phyloP scores from a whole-genome alignment of 73 alveolate species.

The Urostyla sp. region DNA sequence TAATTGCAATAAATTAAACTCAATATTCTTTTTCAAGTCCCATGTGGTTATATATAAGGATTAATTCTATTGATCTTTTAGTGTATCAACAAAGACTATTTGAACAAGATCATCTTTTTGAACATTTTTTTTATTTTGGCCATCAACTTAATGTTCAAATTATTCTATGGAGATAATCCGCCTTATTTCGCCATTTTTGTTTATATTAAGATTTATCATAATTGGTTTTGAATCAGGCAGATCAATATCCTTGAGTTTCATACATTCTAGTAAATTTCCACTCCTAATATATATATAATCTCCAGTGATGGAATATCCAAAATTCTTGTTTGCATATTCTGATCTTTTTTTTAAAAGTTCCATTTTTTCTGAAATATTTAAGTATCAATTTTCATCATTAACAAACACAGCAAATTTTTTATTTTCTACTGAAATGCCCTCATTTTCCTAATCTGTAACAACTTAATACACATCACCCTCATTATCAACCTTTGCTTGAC shows the following conservation, averaged over 20 bases:
- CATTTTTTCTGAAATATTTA: neutral
- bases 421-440: no score
- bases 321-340: neutral
- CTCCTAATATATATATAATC: slow-evolving; percentile 26
- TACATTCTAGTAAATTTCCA: neutral
- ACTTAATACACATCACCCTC: no score
- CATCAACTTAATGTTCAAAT: neutral
- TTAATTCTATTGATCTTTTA: no score
- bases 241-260: slow-evolving; percentile 22
- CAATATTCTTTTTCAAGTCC: slow-evolving; percentile 14
- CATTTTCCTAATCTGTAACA: no score
- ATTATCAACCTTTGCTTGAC: no score
- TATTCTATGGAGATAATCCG: neutral
- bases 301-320: slow-evolving; percentile 25
- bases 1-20: slow-evolving; percentile 24
- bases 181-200: neutral
- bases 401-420: neutral
- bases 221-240: no score
- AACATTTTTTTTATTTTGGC: no score
- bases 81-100: slow-evolving; percentile 25
- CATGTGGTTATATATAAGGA: slow-evolving; percentile 35
- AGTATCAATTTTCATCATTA: neutral
- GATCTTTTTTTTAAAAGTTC: neutral
- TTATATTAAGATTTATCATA: neutral
- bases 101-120: no score